Base-by-base conservation (phyloP, 1,284 basidiomycete genomes). In the Cryptococcus hybrid region DNA sequence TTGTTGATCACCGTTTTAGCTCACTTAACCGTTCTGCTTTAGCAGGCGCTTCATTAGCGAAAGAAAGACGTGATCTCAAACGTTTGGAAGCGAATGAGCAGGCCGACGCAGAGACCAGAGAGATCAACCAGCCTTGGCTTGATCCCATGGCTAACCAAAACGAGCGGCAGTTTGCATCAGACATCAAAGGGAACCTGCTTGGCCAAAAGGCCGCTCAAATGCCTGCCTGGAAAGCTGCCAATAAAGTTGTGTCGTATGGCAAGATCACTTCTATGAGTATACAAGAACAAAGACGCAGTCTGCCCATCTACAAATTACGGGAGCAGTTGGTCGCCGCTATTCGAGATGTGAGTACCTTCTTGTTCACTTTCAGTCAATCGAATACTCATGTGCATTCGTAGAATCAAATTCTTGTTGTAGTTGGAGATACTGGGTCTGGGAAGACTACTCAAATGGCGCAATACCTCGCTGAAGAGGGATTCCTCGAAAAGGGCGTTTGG, bases 251-350 rank as follows among this genome's bases (percentile, higher is more conserved):
- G 1, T 94, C 93, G 0, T 99, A 90, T 68, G 78, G 95, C 68
- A 90, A 92, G 78, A 90, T 95, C 64, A 97, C 95, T 1, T 84
- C 70, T 34, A 81, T 97, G 56, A 92, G 89, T 63, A 96, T 99
- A 49, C 89, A 94, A 70, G 95, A 99, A 5, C 96, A 99, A 73
- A 82, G 96, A 48, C 87, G 87, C 73, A 89, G 84, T 69, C 78
- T 99, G 59, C 96, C 96, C 3, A 98, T 99, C 57, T 99, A 87
- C 82, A 98, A 98, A 77, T 86, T 99, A 51, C 85, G 92, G n/a
- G 90, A 94, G 1, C 86, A 91, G 52, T 81, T 99, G 5, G 83
- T 99, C 36, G 86, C 96, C 66, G 96, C 96, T 59, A 89, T 99
- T 53, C 82, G 84, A 62, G 90, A 95, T 76, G 91, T 91, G 79